Base-by-base conservation (phyloP, 2,329 filamentous ascomycete genomes). In the Septoria petroselini region DNA sequence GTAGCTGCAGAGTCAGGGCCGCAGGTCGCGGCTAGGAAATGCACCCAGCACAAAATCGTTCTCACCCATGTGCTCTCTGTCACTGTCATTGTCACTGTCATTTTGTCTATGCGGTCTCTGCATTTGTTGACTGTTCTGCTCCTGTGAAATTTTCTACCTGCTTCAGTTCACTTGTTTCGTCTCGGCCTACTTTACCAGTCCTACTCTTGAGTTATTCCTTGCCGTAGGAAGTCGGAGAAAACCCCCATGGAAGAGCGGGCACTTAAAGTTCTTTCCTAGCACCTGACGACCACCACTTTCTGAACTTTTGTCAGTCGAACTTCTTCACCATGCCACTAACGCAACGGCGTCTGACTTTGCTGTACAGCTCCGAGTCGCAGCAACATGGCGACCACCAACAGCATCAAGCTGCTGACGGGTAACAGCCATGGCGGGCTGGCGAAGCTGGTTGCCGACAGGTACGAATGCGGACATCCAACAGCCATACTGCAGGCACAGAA, bases 371-470 rank as follows among this genome's bases (percentile, higher is more conserved):
- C 30, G 25, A 35, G 52, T 60, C 55, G 55, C 59, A 47, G 33
- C 25, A 54, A 44, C 49, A 87, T 88, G 84, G 79, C 84, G 60
- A 79, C 82, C 56, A 47, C 34, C 34, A 88, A 87, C 71, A 84
- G 81, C 30, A 87, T 88, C 68, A 88, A 88, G 71, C 73, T 88
- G 57, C 74, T 88, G 68, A 87, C 84, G 62, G 84, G 84, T 62
- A 87, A 86, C 73, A 86, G 83, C 69, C 85, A 88, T 67, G 84
- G 84, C 5, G 77, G 84, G 70, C 78, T 88, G 51, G 84, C 84
- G 31, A 82, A 84, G 65, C 74, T 83, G 58, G 84, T 88, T 53
- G 82, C 83, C 60, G 79, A 81, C 62, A 76, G 82, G 82, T 85
- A 73, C 56, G 73, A n/a, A n/a, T n/a, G n/a, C n/a, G n/a, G n/a